Conservation (phyloP, 495 filamentous ascomycete species). For the Geoglossum glabrum region DNA sequence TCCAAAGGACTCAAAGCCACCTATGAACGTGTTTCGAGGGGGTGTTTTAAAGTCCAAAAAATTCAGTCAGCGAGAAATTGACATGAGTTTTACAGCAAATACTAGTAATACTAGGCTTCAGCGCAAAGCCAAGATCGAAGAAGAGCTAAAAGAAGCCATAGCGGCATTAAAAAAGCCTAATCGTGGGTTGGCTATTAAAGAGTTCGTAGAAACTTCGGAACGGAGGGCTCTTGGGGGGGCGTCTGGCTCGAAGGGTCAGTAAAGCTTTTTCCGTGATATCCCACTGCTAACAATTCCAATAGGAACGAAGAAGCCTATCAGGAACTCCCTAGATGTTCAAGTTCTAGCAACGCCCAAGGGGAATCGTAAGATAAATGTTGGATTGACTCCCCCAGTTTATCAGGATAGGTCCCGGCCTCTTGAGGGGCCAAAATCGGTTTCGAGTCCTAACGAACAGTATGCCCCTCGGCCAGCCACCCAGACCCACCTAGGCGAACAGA, state of each 20-base stretch:
- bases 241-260: background rate
- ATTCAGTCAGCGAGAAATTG: conserved; percentile 46
- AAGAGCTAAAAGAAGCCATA: conserved; percentile 71
- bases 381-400: background rate
- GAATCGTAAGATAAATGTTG: conserved; percentile 21
- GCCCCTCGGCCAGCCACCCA: background rate
- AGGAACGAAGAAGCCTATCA: conserved; percentile 46
- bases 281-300: background rate
- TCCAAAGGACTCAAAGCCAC: conserved; percentile 21
- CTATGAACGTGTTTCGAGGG: conserved; percentile 19
- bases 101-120: conserved; percentile 40
- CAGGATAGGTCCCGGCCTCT: background rate
- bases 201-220: conserved; percentile 49
- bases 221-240: conserved; percentile 22
- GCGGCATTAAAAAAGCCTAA: conserved; percentile 71
- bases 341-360: conserved; percentile 61
- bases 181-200: conserved; percentile 51
- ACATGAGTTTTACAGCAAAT: conserved; percentile 27
- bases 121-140: conserved; percentile 56
- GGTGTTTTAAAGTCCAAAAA: conserved; percentile 39
- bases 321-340: conserved; percentile 40
- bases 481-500: background rate
- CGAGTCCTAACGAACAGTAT: background rate
- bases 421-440: background rate
- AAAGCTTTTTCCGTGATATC: background rate